Evolutionary conservation across 805 yeast species (phyloP), one percentile per base, ranked within the genome.

Genomic region (Zygotorulaspora sp.): DNA sequence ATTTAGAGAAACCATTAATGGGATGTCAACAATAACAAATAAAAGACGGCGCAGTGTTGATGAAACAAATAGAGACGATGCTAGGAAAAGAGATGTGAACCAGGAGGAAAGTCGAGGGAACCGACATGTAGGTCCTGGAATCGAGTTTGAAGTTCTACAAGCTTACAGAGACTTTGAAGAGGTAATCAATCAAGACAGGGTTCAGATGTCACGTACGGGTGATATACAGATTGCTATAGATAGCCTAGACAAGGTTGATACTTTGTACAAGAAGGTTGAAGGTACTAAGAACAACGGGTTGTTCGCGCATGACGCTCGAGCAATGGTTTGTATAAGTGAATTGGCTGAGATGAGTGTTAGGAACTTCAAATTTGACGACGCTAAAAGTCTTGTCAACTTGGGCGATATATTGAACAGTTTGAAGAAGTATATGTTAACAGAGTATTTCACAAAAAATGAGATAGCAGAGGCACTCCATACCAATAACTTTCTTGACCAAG

Each of bases 271-370:
- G 1, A 60, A 62, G 19, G 67, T 74, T 2, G 67, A 66, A 22
- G 60, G 56, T 5, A 61, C 63, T 30, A 53, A 61, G 13, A 62
- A 57, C 36, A 71, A 66, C 44, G 58, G 58, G 2, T 48, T 72
- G 7, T 67, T 72, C 20, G 83, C 85, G 0, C 70, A 74, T 40
- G 94, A 83, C 57, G 71, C 90, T 1, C 76, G 76, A 38, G 77
- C 82, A 4, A 67, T 83, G 48, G 65, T 68, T 20, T 77, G 72
- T 42, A 72, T 81, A 8, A 72, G 84, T 24, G 73, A 72, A 40
- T 70, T 80, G 50, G 80, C 86, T 9, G 77, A 80, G 26, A 61
- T 78, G 15, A 82, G 83, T 30, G 77, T 83, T 2, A 67, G 76
- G 34, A 79, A 77, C 57, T 50, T 81, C 47, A 74, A 74, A 36